Evolutionary conservation across 176 grass and related monocot species (phyloP).

Genomic region (Triticum urartu): DNA sequence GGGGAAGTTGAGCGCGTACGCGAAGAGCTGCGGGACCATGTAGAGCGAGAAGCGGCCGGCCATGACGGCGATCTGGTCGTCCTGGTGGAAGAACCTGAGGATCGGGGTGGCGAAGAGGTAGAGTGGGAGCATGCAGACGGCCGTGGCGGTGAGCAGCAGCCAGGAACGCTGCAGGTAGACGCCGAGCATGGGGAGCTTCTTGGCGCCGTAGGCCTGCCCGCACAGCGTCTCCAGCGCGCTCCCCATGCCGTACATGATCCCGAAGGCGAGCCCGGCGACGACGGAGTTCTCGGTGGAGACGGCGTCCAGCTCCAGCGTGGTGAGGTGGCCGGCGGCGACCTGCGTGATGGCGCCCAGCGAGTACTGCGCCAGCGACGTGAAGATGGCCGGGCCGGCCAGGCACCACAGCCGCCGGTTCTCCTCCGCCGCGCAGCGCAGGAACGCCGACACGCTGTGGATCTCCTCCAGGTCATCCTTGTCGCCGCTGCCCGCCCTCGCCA

Average conservation of each 20-base stretch:
- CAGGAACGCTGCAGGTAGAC: conserved; percentile 66
- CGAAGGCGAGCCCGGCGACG: conserved; percentile 75
- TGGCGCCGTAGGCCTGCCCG: conserved; percentile 60
- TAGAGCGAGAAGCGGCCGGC: conserved; percentile 48
- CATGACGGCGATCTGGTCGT: conserved; percentile 45
- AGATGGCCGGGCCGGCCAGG: conserved; percentile 72
- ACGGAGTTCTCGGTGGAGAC: conserved; percentile 87
- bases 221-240: conserved; percentile 69
- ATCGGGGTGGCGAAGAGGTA: conserved; percentile 54
- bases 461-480: conserved; percentile 53
- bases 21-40: conserved; percentile 78
- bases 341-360: conserved; percentile 70
- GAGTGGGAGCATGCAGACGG: conserved; percentile 42
- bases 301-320: conserved; percentile 86
- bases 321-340: conserved; percentile 78
- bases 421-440: conserved; percentile 25
- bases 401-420: conserved; percentile 77
- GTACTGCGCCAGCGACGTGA: conserved; percentile 83
- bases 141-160: conserved; percentile 48
- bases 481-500: background rate
- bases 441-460: conserved; percentile 50
- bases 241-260: conserved; percentile 71
- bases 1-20: conserved; percentile 65
- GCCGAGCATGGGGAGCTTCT: conserved; percentile 47
- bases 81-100: conserved; percentile 59